Evolutionary conservation across 2,329 filamentous ascomycete species (phyloP), one percentile per base, ranked within the genome.

Genomic region (Proliferodiscus dingleyae): DNA sequence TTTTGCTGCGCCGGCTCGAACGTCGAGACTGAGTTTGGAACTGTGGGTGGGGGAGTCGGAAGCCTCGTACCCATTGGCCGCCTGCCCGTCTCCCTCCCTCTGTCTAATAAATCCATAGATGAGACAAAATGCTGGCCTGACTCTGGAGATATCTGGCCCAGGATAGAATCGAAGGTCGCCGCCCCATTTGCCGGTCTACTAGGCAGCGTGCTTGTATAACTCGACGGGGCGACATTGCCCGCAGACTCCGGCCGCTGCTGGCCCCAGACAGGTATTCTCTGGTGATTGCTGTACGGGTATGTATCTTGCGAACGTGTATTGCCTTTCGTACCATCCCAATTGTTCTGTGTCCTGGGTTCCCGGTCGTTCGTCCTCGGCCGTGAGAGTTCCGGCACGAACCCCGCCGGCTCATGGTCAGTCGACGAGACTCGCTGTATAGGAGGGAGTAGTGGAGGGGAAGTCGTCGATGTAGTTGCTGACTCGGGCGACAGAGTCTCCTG

Each of bases 361-460:
- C 45, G 30, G 26, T 56, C 53, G 26, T 43, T 48, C 13, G 26
- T 19, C 30, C 47, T 45, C 8, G 24, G 19, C 33, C 46, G 49
- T 7, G 43, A 43, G 37, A 36, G 36, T 33, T 50, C 37, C 22
- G 18, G 19, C 13, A 21, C 37, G 7, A 39, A 28, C 4, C 33
- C n/a, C n/a, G n/a, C 23, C n/a, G 15, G 21, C 19, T 50, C 50
- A 26, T 47, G 51, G 5, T 56, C 56, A 13, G 50, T 50, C 11
- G 58, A 64, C 18, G 67, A 60, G 11, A 70, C 58, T 22, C 65
- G 59, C 26, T 65, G 58, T 29, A 69, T 65, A 24, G 64, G 64
- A 24, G 66, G 64, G 23, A 80, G 63, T 3, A 66, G 68, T 6
- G 74, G 74, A 43, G 77, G 57, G 43, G 77, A 69, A 29, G 68